Evolutionary conservation across 2,329 filamentous ascomycete species (phyloP), one percentile per base, ranked within the genome.

Genomic region (Xylaria sp.): DNA sequence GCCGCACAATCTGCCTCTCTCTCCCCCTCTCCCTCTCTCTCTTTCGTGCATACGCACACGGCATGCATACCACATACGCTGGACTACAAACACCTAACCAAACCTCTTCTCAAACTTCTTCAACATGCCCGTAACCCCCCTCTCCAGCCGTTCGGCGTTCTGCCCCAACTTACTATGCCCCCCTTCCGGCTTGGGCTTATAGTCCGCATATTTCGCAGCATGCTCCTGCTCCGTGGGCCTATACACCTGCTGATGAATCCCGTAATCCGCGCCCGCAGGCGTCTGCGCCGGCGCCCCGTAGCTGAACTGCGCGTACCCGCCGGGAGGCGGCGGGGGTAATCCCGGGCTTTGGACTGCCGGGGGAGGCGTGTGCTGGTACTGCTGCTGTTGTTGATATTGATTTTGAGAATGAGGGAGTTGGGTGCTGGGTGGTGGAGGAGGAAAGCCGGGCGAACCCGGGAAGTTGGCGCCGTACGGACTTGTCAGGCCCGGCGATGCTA

Each of bases 71-170:
- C 28, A 28, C 28, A 28, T 28, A 28, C 28, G 3, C 28, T 5
- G 28, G 28, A 28, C 4, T 3, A 5, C 28, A 28, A n/a, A n/a
- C n/a, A n/a, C n/a, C 28, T 28, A 28, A 28, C 28, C 37, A 81
- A 91, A 90, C 78, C 89, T 92, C 88, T 92, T 93, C 82, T 94
- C 92, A 80, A 94, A 86, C 82, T 90, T 93, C 86, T 91, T 93
- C 73, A 94, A 80, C 84, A 94, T 90, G 7, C 90, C 89, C 34
- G 88, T 87, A 4, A 94, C 87, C 0, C 91, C 90, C 78, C 89
- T 89, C 81, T 94, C 92, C 41, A 94, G 75, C 74, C 88, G 85
- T 34, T 88, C 89, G 0, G 91, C 88, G 69, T 88, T 86, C 78
- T 90, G 87, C 75, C 92, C 91, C 37, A 93, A 79, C 77, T 85